Evolutionary conservation across 2,329 filamentous ascomycete genomes (phyloP), one percentile per base, ranked within the genome.

Genomic region (Sclerotinia minor): DNA sequence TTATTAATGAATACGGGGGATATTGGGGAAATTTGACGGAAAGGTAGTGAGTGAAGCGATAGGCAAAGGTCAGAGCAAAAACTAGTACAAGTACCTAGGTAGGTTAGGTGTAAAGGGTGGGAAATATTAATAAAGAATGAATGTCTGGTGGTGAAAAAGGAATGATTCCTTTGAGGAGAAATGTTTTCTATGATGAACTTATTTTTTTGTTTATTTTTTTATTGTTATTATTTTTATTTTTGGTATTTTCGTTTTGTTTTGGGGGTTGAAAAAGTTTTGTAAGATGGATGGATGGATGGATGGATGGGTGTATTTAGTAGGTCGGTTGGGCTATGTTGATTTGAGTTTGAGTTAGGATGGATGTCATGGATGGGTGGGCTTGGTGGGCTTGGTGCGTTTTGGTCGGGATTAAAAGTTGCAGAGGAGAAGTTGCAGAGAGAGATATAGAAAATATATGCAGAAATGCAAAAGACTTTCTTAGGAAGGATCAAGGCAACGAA

Each of bases 41-140:
- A 26, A 17, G 29, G 64, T 35, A 52, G 29, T 49, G 55, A 52
- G 29, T 49, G 55, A 53, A 66, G 64, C 44, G 64, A 66, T 60
- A 66, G 54, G 64, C 19, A 60, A 44, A 57, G 8, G 50, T n/a
- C 26, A 53, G 29, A 55, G 19, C 29, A 29, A 32, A n/a, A 29
- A 17, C 24, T 4, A n/a, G 26, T n/a, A n/a, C n/a, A n/a, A n/a
- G n/a, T n/a, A n/a, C n/a, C n/a, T n/a, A n/a, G n/a, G n/a, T n/a
- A n/a, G n/a, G n/a, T 13, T 8, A 21, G 24, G 17, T 29, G 32
- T 38, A n/a, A 54, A 54, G 45, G 15, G 24, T 8, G n/a, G n/a
- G 44, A 21, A 21, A 15, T 24, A 15, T 35, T n/a, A 52, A 49
- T 24, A 38, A 41, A 59, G 53, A 49, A 47, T 61, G 53, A 49